Base-by-base conservation (phyloP, 108 stramenopile species). In the Skeletonema marinoi region DNA sequence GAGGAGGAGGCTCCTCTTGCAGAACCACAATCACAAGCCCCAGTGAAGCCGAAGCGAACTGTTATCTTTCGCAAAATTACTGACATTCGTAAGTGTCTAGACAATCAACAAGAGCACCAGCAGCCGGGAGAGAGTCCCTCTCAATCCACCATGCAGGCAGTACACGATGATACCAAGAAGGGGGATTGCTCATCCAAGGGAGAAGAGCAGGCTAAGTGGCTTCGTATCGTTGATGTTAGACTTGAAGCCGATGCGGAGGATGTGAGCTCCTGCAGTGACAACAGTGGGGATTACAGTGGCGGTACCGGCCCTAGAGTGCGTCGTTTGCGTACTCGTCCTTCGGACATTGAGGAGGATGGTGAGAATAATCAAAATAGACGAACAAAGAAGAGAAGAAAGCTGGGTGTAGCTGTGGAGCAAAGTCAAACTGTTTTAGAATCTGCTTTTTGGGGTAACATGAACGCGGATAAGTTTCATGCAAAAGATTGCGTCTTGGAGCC, bases 11-110 rank as follows among this genome's bases (percentile, higher is more conserved):
- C 14, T 4, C 3, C 5, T 46, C 1, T 5, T 16, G 3, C 31
- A 42, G 17, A 60, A 38, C 32, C 10, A 32, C 75, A 46, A 46
- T 46, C 19, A 29, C 56, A 51, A 30, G 54, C 78, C 6, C 71
- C 71, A 25, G 48, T 54, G 41, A 79, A 79, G 48, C 78, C 78
- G 11, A 79, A 73, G 51, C 60, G 78, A 14, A 66, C 46, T 14
- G 78, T 72, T 10, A 68, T 79, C 2, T 79, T 79, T 79, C 71
- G 78, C 14, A 79, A 79, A 68, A 71, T 79, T 11, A 79, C 78
- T 13, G 78, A 79, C 32, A 63, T 73, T 42, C 58, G 60, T 31
- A 68, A 73, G 12, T 42, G 75, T 25, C 48, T 75, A 30, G 58
- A 32, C 30, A 59, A 61, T 1, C 54, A 25, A 25, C 31, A 61